Conservation (phyloP, 805 yeast species). For the Myxozyma neotropica region DNA sequence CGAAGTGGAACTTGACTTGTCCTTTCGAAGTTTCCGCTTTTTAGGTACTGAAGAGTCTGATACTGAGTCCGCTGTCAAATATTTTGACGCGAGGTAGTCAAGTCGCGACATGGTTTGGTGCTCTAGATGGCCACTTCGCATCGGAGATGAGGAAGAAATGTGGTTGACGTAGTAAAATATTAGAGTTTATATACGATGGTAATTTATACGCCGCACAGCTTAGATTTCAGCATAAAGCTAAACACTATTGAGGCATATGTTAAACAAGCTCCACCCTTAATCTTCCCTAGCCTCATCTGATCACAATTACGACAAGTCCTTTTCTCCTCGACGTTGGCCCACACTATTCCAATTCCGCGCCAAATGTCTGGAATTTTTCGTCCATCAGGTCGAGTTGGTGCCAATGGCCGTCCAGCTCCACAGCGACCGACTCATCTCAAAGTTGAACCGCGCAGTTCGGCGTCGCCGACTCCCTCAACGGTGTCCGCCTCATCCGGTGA, state of each 20-base stretch:
- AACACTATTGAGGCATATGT: no score
- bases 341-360: background rate
- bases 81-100: slow-evolving; percentile 52
- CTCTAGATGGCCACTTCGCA: background rate
- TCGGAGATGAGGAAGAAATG: no score
- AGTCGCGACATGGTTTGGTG: slow-evolving; percentile 47
- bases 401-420: background rate
- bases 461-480: background rate
- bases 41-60: slow-evolving; percentile 33
- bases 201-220: background rate
- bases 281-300: background rate
- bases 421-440: slow-evolving; percentile 12
- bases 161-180: background rate
- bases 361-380: slow-evolving; percentile 20
- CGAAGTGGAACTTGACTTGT: slow-evolving; percentile 14
- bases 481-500: background rate
- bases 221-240: background rate
- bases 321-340: background rate
- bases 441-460: slow-evolving; percentile 2
- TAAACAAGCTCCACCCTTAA: no score
- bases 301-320: background rate
- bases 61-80: slow-evolving; percentile 41
- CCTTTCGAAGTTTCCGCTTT: slow-evolving; percentile 37
- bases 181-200: slow-evolving; percentile 10
- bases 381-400: slow-evolving; percentile 7